Percentiles rank a stretch among this genome's conserved stretches.
Evolutionary conservation across 1,284 basidiomycete genomes (phyloP).

Genomic region (Taiwanofungus camphoratus): DNA sequence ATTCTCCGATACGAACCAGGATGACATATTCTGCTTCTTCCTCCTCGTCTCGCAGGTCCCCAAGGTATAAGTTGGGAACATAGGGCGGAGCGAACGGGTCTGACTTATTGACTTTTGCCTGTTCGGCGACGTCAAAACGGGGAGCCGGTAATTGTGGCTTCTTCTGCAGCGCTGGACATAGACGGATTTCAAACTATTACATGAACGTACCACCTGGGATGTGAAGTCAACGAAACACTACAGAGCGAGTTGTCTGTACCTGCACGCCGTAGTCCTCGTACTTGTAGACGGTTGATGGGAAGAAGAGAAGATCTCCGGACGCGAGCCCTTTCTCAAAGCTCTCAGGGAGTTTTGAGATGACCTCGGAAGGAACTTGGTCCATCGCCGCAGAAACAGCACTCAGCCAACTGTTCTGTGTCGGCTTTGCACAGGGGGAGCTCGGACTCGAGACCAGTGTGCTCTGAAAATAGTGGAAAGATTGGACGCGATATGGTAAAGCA

Average conservation of each 20-base stretch:
- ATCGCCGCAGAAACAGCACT: neutral
- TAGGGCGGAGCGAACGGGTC: constrained; percentile 85
- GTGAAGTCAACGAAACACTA: neutral
- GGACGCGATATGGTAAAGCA: too few species aligned
- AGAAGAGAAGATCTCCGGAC: constrained; percentile 73
- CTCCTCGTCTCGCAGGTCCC: constrained; percentile 61
- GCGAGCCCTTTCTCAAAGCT: constrained; percentile 56
- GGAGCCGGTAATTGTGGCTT: constrained; percentile 55
- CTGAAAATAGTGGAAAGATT: too few species aligned
- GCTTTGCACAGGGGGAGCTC: neutral
- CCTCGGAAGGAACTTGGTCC: constrained; percentile 29
- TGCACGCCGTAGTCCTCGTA: constrained; percentile 58
- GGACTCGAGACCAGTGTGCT: too few species aligned
- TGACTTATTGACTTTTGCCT: constrained; percentile 29
- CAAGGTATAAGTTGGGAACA: constrained; percentile 64
- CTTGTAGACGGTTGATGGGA: constrained; percentile 59
- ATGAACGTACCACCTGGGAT: neutral
- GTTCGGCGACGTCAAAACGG: constrained; percentile 32
- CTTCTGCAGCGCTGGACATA: constrained; percentile 77
- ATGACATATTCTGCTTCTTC: constrained; percentile 64
- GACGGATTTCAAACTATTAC: constrained; percentile 70
- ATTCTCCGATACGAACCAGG: constrained; percentile 47
- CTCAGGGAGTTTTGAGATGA: constrained; percentile 54
- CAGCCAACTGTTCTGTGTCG: neutral
- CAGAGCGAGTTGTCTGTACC: too few species aligned